Evolutionary conservation across 1,284 basidiomycete species (phyloP).

Genomic region (Austropuccinia psidii): DNA sequence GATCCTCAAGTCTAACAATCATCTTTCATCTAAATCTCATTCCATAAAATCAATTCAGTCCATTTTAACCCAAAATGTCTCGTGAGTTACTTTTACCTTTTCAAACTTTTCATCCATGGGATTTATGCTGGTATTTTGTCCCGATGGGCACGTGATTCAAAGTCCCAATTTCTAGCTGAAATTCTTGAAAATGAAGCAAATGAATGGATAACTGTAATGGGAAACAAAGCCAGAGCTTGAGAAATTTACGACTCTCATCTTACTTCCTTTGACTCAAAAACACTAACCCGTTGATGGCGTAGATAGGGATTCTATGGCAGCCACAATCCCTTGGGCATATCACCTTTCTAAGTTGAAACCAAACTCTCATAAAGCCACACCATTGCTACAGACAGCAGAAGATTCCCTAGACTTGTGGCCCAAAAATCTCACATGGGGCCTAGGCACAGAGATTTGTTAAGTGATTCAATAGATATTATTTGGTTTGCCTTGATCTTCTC

Average conservation of each 20-base stretch:
- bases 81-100: too few species aligned
- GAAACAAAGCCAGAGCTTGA: constrained; percentile 46
- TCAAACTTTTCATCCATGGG: too few species aligned
- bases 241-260: neutral
- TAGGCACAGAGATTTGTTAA: constrained; percentile 47
- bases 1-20: too few species aligned
- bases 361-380: constrained; percentile 39
- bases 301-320: constrained; percentile 46
- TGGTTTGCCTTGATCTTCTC: neutral
- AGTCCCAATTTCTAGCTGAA: constrained; percentile 45
- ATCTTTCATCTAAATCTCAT: too few species aligned
- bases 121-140: constrained; percentile 46
- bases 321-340: constrained; percentile 45
- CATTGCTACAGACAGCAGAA: constrained; percentile 40
- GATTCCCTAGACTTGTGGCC: constrained; percentile 48
- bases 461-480: neutral
- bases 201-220: constrained; percentile 48
- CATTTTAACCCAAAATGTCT: too few species aligned
- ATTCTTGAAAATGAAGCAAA: constrained; percentile 40
- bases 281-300: neutral
- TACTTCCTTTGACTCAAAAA: neutral
- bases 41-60: too few species aligned
- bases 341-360: constrained; percentile 42
- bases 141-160: constrained; percentile 44
- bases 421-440: constrained; percentile 46